These are phyloP conservation scores for Parietichytrium sp. DNA, from an alignment of 108 stramenopile species.

Conservation along the genomic window DNA sequence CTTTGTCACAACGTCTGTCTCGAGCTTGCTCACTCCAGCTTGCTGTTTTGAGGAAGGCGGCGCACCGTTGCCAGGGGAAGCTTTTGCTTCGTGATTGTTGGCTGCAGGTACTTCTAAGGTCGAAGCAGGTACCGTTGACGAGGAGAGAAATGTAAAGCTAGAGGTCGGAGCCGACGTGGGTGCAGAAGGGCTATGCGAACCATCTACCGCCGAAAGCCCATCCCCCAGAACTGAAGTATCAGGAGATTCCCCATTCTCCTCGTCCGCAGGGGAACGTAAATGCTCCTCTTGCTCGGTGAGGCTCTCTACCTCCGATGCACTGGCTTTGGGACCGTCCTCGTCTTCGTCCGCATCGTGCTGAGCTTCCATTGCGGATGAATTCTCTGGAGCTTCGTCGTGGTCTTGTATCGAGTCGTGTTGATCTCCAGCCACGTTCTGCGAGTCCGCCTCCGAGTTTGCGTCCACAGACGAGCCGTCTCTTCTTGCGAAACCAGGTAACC, in stretches of 20 bases:
- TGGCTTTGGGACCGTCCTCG: neutral
- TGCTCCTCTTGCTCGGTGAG: no score
- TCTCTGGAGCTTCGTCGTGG: neutral
- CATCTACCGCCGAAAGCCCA: no score
- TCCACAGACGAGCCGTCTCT: neutral
- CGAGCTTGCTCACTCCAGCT: neutral
- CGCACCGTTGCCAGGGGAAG: neutral
- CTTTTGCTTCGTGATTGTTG: neutral
- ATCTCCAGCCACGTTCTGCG: neutral
- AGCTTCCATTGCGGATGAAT: neutral
- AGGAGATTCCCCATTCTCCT: no score
- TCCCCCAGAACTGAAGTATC: no score
- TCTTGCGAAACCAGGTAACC: slow-evolving; percentile 14
- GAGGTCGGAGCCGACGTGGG: no score
- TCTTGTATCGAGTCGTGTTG: neutral
- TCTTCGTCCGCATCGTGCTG: neutral
- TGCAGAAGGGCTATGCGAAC: no score
- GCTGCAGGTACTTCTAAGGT: neutral
- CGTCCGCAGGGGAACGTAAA: no score
- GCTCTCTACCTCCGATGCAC: neutral
- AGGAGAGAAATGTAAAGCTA: no score
- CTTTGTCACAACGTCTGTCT: neutral
- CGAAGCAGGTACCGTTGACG: neutral
- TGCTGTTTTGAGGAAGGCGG: neutral
- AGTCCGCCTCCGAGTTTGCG: neutral